Evolutionary conservation across 106 monocot species (phyloP).

Genomic region (Posidonia australis): DNA sequence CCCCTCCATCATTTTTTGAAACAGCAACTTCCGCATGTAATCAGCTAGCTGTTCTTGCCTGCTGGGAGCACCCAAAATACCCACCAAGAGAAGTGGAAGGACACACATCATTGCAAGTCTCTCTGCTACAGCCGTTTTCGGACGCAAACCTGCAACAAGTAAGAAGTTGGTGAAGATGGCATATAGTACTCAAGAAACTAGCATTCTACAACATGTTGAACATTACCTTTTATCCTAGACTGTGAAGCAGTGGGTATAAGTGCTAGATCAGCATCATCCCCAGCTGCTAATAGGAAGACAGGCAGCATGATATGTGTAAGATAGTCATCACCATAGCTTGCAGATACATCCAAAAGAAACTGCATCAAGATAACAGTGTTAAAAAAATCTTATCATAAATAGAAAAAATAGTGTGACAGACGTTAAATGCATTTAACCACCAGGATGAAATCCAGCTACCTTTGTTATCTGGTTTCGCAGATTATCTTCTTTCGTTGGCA

Average conservation of each 20-base stretch:
- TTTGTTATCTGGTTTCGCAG: conserved; percentile 68
- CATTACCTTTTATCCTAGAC: conserved; percentile 62
- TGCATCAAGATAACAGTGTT: conserved; percentile 20
- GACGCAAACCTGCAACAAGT: conserved; percentile 59
- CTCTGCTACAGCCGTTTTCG: conserved; percentile 65
- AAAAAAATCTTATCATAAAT: neutral
- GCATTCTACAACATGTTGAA: conserved; percentile 1
- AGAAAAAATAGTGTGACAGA: neutral
- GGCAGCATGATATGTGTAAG: conserved; percentile 72
- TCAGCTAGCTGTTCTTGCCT: conserved; percentile 43
- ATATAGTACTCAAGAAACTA: neutral
- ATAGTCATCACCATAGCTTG: conserved; percentile 69
- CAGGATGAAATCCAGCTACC: conserved; percentile 21
- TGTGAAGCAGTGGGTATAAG: conserved; percentile 51
- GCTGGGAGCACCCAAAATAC: conserved; percentile 59
- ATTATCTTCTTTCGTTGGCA: conserved; percentile 85
- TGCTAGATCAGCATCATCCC: conserved; percentile 84
- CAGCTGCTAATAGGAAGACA: conserved; percentile 76
- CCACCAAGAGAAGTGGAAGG: conserved; percentile 79
- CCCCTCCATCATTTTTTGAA: conserved; percentile 45
- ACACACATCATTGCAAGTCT: conserved; percentile 75
- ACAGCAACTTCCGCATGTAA: conserved; percentile 76
- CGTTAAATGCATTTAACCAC: neutral
- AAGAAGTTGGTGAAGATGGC: neutral
- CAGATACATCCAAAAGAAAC: conserved; percentile 57